Percentiles rank a stretch among this genome's conserved stretches.
phyloP scores from a whole-genome alignment of 2,329 filamentous ascomycete species.

The Xylariaceae sp. region DNA sequence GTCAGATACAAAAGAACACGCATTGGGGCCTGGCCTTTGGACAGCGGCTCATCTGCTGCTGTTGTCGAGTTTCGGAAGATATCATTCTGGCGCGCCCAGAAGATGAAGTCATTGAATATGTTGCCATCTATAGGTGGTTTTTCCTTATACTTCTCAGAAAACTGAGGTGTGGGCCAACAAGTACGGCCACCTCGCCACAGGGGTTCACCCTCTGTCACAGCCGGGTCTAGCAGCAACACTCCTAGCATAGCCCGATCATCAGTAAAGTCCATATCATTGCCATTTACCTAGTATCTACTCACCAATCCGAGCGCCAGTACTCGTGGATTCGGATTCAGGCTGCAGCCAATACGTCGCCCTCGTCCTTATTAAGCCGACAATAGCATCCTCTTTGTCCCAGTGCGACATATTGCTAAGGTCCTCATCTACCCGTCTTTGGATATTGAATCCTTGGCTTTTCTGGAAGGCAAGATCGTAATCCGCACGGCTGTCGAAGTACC shows the following conservation, averaged over 20 bases:
- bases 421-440: constrained; percentile 21
- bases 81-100: constrained; percentile 22
- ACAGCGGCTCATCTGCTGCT: not conserved
- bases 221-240: constrained; percentile 15
- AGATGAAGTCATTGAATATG: constrained; percentile 25
- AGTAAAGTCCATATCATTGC: not conserved
- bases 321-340: not conserved
- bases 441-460: constrained; percentile 20
- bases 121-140: constrained; percentile 5
- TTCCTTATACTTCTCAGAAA: not conserved
- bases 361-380: constrained; percentile 21
- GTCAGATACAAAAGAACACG: constrained; percentile 25
- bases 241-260: constrained; percentile 4
- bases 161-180: constrained; percentile 12
- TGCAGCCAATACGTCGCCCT: constrained; percentile 26
- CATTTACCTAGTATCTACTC: not conserved
- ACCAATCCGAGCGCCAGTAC: not conserved
- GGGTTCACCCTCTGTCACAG: constrained; percentile 15
- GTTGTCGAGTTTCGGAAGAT: constrained; percentile 8
- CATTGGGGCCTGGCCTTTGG: constrained; percentile 15
- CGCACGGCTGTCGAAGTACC: constrained; percentile 19
- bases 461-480: constrained; percentile 10
- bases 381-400: constrained; percentile 22
- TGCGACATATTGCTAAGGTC: constrained; percentile 22
- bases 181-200: constrained; percentile 27